These are phyloP conservation scores for Arabis alpina DNA, from an alignment of 345 rosid genomes.

Conservation along the genomic window DNA sequence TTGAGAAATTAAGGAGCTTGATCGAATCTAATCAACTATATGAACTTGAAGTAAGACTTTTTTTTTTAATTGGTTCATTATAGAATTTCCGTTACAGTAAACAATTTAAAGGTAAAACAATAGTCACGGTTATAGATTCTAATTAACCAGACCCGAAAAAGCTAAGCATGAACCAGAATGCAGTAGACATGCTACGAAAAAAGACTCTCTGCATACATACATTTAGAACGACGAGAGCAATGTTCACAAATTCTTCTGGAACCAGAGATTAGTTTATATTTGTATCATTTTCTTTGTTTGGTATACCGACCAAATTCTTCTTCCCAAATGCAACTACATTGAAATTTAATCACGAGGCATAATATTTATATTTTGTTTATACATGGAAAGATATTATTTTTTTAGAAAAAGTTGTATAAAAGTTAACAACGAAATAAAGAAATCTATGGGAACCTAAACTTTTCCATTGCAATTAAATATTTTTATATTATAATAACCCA, in stretches of 20 bases:
- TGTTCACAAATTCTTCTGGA: too few relatives aligned
- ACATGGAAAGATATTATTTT: neutral
- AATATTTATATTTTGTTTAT: neutral
- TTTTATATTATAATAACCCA: too few relatives aligned
- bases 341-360: neutral
- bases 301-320: neutral
- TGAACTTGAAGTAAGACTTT: neutral
- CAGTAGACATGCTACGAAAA: too few relatives aligned
- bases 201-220: too few relatives aligned
- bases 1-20: slow-evolving; percentile 25
- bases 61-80: neutral
- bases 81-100: too few relatives aligned
- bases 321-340: slow-evolving; percentile 1
- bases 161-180: too few relatives aligned
- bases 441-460: neutral
- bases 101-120: too few relatives aligned
- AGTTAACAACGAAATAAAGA: neutral
- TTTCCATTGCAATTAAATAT: neutral
- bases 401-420: neutral
- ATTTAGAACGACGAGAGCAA: too few relatives aligned
- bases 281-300: slow-evolving; percentile 1
- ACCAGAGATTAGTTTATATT: too few relatives aligned
- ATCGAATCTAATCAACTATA: slow-evolving; percentile 21
- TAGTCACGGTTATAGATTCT: too few relatives aligned
- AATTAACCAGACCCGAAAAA: too few relatives aligned